A percentile compares a stretch with the other conserved stretches of the same genome.
Evolutionary conservation across 2,329 filamentous ascomycete genomes (phyloP).

Genomic region (Neofusicoccum laricinum): DNA sequence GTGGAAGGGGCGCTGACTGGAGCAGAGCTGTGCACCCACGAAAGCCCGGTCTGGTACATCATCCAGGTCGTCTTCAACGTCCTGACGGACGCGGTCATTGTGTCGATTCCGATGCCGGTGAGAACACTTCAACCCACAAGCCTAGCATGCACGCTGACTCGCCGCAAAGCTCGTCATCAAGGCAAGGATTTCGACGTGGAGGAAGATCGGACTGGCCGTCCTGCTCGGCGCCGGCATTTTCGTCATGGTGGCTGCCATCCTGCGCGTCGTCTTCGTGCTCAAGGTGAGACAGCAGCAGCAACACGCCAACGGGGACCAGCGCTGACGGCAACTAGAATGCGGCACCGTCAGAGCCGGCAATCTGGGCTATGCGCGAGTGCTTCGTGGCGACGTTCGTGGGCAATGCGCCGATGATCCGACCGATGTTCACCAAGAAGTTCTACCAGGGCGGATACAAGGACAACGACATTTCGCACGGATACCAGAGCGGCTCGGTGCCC

Average conservation of each 20-base stretch:
- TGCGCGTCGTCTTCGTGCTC: slow-evolving; percentile 30
- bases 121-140: background rate
- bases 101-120: slow-evolving; percentile 35
- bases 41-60: slow-evolving; percentile 31
- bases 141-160: background rate
- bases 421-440: slow-evolving; percentile 22
- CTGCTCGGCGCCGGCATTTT: slow-evolving; percentile 36
- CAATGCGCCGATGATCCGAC: slow-evolving; percentile 36
- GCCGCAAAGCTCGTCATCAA: slow-evolving; percentile 23
- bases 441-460: slow-evolving; percentile 3
- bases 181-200: slow-evolving; percentile 27
- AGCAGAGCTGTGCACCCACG: slow-evolving; percentile 30
- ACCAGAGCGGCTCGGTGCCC: background rate
- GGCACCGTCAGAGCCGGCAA: slow-evolving; percentile 22
- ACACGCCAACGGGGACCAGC: no score
- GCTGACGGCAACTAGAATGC: slow-evolving; percentile 8
- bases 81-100: slow-evolving; percentile 33
- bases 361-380: slow-evolving; percentile 41
- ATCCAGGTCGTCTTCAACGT: slow-evolving; percentile 36
- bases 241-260: slow-evolving; percentile 31
- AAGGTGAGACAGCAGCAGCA: slow-evolving; percentile 22
- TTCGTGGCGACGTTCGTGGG: slow-evolving; percentile 38
- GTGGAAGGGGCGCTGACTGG: background rate
- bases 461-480: background rate
- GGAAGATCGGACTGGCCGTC: slow-evolving; percentile 30